A percentile compares a stretch with the other conserved stretches of the same genome.
Evolutionary conservation across 225 moss, liverwort and hornwort genomes (phyloP).

Genomic region (Ulota crispa): DNA sequence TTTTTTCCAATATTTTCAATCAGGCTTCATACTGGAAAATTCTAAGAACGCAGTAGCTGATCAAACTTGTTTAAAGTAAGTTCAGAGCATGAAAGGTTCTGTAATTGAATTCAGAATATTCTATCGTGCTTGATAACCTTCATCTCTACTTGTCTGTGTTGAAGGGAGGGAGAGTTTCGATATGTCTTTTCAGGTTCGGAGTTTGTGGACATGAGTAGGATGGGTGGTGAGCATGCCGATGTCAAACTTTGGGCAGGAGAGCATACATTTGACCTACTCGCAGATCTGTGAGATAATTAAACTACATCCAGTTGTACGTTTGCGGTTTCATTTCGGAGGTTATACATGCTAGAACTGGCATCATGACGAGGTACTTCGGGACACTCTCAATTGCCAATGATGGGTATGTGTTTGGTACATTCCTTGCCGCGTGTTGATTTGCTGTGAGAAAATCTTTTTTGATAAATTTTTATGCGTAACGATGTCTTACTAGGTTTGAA

Average conservation of each 20-base stretch:
- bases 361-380: constrained; percentile 22
- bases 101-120: too few species aligned
- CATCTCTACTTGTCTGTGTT: neutral
- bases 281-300: neutral
- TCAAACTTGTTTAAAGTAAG: too few species aligned
- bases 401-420: constrained; percentile 27
- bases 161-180: neutral
- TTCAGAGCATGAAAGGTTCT: too few species aligned
- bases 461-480: constrained; percentile 28
- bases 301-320: neutral
- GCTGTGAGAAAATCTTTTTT: constrained; percentile 6
- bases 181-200: constrained; percentile 4
- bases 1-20: too few species aligned
- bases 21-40: too few species aligned
- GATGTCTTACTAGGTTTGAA: constrained; percentile 16
- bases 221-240: neutral
- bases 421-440: constrained; percentile 25
- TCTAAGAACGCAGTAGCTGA: too few species aligned
- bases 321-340: constrained; percentile 14
- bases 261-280: neutral
- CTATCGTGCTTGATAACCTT: too few species aligned
- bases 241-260: neutral
- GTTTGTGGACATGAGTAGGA: neutral
- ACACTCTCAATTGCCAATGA: constrained; percentile 23
- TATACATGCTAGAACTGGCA: constrained; percentile 4